Evolutionary conservation across 2,329 filamentous ascomycete genomes (phyloP).

Genomic region (Phialophora macrospora): DNA sequence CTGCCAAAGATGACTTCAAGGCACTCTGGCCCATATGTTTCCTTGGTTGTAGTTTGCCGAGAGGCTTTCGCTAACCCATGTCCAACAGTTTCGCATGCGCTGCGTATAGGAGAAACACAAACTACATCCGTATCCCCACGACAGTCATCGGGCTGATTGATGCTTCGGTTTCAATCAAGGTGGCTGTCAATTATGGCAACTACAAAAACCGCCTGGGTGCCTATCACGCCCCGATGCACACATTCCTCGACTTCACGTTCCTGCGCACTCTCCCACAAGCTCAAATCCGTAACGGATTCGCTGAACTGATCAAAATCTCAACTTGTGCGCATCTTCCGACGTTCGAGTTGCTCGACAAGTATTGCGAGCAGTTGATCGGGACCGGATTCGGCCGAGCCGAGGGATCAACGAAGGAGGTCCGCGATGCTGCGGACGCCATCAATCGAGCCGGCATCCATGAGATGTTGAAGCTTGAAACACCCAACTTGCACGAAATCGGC

Average conservation of each 20-base stretch:
- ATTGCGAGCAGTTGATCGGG: constrained; percentile 69
- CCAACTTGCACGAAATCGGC: constrained; percentile 74
- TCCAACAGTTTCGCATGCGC: constrained; percentile 68
- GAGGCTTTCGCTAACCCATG: constrained; percentile 39
- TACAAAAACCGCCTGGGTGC: constrained; percentile 77
- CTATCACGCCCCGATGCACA: constrained; percentile 73
- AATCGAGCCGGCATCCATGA: constrained; percentile 72
- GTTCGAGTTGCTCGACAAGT: constrained; percentile 70
- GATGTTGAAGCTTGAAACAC: constrained; percentile 75
- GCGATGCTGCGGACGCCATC: constrained; percentile 67
- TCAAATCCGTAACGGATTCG: constrained; percentile 74
- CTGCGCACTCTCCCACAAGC: constrained; percentile 69
- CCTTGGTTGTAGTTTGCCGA: constrained; percentile 34
- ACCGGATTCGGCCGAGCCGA: constrained; percentile 68
- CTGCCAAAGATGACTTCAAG: constrained; percentile 53
- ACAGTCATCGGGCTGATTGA: constrained; percentile 77
- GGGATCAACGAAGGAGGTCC: constrained; percentile 60
- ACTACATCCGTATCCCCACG: constrained; percentile 74
- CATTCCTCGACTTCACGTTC: constrained; percentile 75
- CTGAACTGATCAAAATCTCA: constrained; percentile 76
- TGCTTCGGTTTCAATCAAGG: constrained; percentile 75
- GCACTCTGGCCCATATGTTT: constrained; percentile 55
- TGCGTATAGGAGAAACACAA: constrained; percentile 72
- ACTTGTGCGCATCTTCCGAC: constrained; percentile 70
- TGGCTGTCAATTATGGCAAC: constrained; percentile 76